Evolutionary conservation across 352 stramenopile species (phyloP).

Genomic region (Phytophthora ohioensis): DNA sequence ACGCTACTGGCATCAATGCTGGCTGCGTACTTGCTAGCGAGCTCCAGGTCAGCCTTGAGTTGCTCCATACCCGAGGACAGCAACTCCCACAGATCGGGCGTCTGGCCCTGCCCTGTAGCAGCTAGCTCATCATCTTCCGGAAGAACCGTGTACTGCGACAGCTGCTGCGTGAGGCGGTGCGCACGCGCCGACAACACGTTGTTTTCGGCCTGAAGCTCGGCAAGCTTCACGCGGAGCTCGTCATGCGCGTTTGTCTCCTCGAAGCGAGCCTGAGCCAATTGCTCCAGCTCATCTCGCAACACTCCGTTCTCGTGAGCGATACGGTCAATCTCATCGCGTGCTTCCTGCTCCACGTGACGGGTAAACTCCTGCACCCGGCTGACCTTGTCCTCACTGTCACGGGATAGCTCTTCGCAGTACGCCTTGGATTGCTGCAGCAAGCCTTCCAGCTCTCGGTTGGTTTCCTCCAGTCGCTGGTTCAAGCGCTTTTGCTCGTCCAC

Average conservation of each 20-base stretch:
- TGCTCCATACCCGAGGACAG: constrained; percentile 90
- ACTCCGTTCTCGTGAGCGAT: constrained; percentile 66
- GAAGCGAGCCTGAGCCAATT: constrained; percentile 63
- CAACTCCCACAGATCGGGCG: constrained; percentile 87
- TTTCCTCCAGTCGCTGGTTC: constrained; percentile 54
- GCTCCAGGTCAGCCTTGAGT: constrained; percentile 87
- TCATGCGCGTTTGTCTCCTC: constrained; percentile 76
- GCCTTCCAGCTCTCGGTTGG: constrained; percentile 61
- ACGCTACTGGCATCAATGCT: constrained; percentile 76
- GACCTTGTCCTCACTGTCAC: constrained; percentile 74
- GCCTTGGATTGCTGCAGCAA: constrained; percentile 67
- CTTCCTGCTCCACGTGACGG: constrained; percentile 71
- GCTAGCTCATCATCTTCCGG: constrained; percentile 72
- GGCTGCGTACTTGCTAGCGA: constrained; percentile 87
- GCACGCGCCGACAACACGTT: constrained; percentile 83
- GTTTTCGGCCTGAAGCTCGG: constrained; percentile 86
- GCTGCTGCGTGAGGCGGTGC: constrained; percentile 80
- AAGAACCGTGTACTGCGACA: constrained; percentile 87
- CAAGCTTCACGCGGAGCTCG: constrained; percentile 73
- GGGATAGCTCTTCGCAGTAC: constrained; percentile 70
- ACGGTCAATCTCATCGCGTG: constrained; percentile 66
- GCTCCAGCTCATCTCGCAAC: constrained; percentile 74
- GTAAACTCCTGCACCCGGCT: constrained; percentile 64
- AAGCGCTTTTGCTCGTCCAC: constrained; percentile 59
- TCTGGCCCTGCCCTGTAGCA: constrained; percentile 54